Base-by-base conservation (phyloP, 495 filamentous ascomycete species). In the Xylaria curta region DNA sequence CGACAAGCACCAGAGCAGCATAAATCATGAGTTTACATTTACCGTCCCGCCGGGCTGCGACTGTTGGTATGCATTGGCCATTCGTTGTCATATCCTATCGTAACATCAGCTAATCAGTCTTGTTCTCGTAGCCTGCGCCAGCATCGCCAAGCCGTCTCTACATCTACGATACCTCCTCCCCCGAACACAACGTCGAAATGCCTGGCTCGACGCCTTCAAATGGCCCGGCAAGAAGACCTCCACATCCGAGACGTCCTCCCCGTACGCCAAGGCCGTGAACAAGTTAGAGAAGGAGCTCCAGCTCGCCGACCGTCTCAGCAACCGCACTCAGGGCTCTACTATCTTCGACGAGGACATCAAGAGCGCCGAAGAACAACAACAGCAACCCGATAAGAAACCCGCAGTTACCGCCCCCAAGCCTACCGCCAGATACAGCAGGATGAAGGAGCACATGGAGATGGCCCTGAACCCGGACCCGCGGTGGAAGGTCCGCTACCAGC, bases 381-480 rank as follows among this genome's bases (percentile, higher is more conserved):
- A 68, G 33, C 47, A 8, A 12, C 61, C 65, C 8, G 47, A 12
- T 15, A 51, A 66, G 51, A 60, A 70, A 4, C 21, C 46, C n/a
- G 49, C 42, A 21, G 0, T 44, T 47, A 28, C 58, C 62, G 67
- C 71, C 42, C 2, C 33, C 9, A 17, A 47, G 17, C 70, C 70
- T 56, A 67, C 69, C 12, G 4, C 76, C 15, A 13, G 2, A 33
- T 36, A 36, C 31, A 71, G 58, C 54, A 62, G 40, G 77, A 83
- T 84, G 44, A 73, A 84, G 53, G 78, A 79, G 36, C 82, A 84
- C 74, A 85, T 91, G 81, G 84, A 85, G 63, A 76, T 84, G 33
- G 89, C 84, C 15, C 79, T 92, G 62, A 90, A 96, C 80, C 94
- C 94, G 19, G 86, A 90, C 72, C 93, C 94, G 17, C 75, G 81